Base-by-base conservation (phyloP, 2,329 filamentous ascomycete species). In the Xylariaceae sp. region DNA sequence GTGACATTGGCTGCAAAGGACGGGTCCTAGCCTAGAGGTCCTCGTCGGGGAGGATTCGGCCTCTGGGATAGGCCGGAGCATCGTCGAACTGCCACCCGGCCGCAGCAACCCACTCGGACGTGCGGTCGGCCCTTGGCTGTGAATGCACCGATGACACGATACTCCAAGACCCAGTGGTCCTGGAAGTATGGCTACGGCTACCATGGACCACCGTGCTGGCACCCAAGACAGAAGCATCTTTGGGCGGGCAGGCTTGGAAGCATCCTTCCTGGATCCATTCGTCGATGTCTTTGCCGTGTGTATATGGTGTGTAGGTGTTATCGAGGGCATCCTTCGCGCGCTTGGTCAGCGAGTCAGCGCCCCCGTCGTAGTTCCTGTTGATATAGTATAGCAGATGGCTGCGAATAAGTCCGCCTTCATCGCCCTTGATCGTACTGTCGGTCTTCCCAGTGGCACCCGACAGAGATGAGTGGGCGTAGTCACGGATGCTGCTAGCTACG, bases 301-400 rank as follows among this genome's bases (percentile, higher is more conserved):
- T 26, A 11, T 36, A 28, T 2, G 34, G 31, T 6, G 28, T 16
- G 37, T 45, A 39, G 17, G 34, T 28, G 15, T 45, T 9, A n/a
- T 60, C 30, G 3, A 43, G 44, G 15, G 49, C 46, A 3, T 45
- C 48, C 3, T 58, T 16, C 8, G 54, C 52, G 6, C 42, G 30
- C 19, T 39, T 37, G 2, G 56, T 59, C 15, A 59, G 22, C 16
- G 38, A 37, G 22, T 37, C 43, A 17, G 18, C 11, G 9, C 28
- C 18, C 3, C 42, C 39, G 34, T 42, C 17, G 17, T 53, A 49
- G 42, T 52, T 33, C 6, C 15, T 29, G 33, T 47, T 41, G 15
- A 48, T 3, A 3, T 42, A 34, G 29, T 47, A 48, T 1, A 26
- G 15, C 3, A 51, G 15, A 11, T 47, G 12, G 31, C 18, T 9